A percentile compares a stretch with the other conserved stretches of the same genome.
phyloP scores from a whole-genome alignment of 1,284 basidiomycete species.

The Athelia psychrophila region DNA sequence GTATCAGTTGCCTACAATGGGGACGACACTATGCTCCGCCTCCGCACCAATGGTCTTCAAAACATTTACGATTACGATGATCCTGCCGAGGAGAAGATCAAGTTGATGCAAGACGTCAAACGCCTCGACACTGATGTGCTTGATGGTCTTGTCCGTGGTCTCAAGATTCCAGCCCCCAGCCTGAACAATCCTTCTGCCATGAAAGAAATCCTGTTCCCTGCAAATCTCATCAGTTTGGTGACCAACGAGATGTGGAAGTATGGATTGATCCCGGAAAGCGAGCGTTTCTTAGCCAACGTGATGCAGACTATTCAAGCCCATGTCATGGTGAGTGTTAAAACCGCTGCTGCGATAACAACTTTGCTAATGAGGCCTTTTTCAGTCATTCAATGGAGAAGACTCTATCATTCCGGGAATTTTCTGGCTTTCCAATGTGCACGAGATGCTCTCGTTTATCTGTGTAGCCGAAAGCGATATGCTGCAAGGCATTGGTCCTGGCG shows the following conservation, averaged over 20 bases:
- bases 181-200: slow-evolving; percentile 89
- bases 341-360: slow-evolving; percentile 2
- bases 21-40: slow-evolving; percentile 68
- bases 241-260: slow-evolving; percentile 99
- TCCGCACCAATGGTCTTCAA: slow-evolving; percentile 71
- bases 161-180: slow-evolving; percentile 93
- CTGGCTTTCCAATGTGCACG: slow-evolving; percentile 99
- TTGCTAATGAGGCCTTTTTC: slow-evolving; percentile 6
- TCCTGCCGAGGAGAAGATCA: slow-evolving; percentile 93
- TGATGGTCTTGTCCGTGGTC: slow-evolving; percentile 84
- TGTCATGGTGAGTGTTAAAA: slow-evolving; percentile 85
- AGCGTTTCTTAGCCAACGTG: slow-evolving; percentile 96
- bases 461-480: slow-evolving; percentile 98
- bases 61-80: slow-evolving; percentile 79
- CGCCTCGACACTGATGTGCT: slow-evolving; percentile 94
- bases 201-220: slow-evolving; percentile 99
- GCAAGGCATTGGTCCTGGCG: slow-evolving; percentile 96
- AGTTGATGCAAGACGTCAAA: slow-evolving; percentile 89
- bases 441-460: slow-evolving; percentile 98
- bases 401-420: slow-evolving; percentile 96
- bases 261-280: slow-evolving; percentile 94
- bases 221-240: slow-evolving; percentile 96
- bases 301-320: slow-evolving; percentile 98
- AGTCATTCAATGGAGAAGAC: slow-evolving; percentile 93
- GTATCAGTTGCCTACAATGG: slow-evolving; percentile 91